Conservation (phyloP, 768 basidiomycete genomes). For the Amanita rimosa region DNA sequence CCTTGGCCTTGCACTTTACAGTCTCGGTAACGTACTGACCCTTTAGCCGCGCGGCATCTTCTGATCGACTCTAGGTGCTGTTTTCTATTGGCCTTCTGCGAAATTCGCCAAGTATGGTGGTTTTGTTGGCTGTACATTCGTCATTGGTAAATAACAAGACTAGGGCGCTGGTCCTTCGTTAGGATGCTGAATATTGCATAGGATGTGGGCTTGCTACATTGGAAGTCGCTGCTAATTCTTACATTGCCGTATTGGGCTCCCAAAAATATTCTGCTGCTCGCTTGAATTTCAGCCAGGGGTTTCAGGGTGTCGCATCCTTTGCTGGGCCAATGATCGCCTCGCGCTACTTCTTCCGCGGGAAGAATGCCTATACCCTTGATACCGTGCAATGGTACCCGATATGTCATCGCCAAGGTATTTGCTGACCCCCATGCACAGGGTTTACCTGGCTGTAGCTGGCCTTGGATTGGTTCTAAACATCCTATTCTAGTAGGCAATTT, state of each 20-base stretch:
- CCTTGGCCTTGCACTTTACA: constrained; percentile 46
- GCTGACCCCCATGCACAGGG: constrained; percentile 24
- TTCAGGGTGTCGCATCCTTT: constrained; percentile 68
- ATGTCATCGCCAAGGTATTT: background rate
- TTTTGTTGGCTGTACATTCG: constrained; percentile 65
- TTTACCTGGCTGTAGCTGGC: constrained; percentile 53
- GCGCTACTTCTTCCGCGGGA: constrained; percentile 61
- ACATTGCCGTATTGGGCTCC: constrained; percentile 57
- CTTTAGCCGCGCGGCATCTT: background rate
- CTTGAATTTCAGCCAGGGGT: constrained; percentile 72
- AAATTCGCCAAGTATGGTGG: constrained; percentile 57
- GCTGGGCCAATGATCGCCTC: constrained; percentile 67
- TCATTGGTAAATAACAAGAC: constrained; percentile 41
- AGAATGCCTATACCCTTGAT: constrained; percentile 46
- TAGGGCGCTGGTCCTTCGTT: background rate
- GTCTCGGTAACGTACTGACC: constrained; percentile 27
- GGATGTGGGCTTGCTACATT: constrained; percentile 57
- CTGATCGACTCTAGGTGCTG: constrained; percentile 33
- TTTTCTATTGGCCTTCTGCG: constrained; percentile 75
- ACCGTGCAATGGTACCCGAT: constrained; percentile 53
- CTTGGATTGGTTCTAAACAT: constrained; percentile 52
- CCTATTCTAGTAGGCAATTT: constrained; percentile 43
- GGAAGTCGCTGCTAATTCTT: constrained; percentile 74
- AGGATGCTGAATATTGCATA: constrained; percentile 12
- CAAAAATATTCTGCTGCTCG: constrained; percentile 65